These are phyloP conservation scores for Gaeumannomyces tritici DNA, from an alignment of 2,329 filamentous ascomycete genomes.

Conservation along the genomic window DNA sequence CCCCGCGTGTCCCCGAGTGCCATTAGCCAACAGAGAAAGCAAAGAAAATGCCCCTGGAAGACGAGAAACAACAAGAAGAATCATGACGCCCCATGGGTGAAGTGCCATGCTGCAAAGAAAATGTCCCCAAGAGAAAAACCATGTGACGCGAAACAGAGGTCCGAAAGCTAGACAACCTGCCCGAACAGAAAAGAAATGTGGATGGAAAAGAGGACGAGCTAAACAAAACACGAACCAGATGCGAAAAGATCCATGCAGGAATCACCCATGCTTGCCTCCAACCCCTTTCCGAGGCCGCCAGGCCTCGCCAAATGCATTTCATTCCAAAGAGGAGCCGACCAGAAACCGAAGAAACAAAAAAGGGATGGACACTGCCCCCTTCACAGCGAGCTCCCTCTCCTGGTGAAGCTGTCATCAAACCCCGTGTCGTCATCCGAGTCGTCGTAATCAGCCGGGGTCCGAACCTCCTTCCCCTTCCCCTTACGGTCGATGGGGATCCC, in stretches of 20 bases:
- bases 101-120: neutral
- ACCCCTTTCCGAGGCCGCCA: neutral
- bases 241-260: neutral
- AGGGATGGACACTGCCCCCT: neutral
- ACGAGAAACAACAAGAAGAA: neutral
- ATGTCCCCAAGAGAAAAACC: neutral
- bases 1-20: neutral
- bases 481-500: conserved; percentile 19
- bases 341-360: neutral
- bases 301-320: neutral
- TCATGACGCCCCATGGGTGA: neutral
- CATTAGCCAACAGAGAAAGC: neutral
- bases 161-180: neutral
- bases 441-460: conserved; percentile 16
- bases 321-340: neutral
- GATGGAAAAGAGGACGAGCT: neutral
- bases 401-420: conserved; percentile 16
- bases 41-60: neutral
- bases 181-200: neutral
- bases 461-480: conserved; percentile 39
- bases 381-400: conserved; percentile 34
- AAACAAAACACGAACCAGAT: neutral
- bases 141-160: neutral
- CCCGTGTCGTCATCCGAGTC: conserved; percentile 20
- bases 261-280: neutral